Evolutionary conservation across 1,284 basidiomycete species (phyloP), one percentile per base, ranked within the genome.

Genomic region (Butyriboletus appendiculatus): DNA sequence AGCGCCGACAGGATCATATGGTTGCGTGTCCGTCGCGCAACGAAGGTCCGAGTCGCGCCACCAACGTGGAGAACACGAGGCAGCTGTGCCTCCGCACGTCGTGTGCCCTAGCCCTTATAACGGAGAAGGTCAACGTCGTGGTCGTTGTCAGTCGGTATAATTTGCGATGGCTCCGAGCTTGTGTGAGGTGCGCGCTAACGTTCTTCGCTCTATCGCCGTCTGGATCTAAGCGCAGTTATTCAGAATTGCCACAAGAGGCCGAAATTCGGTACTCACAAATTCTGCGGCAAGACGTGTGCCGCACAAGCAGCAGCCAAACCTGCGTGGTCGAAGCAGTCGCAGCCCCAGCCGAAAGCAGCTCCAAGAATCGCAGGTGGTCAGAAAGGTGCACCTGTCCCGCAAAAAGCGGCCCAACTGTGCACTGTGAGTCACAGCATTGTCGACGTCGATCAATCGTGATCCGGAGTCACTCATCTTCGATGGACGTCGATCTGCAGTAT

Each of bases 261-360:
- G 18, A 81, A 76, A 63, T 82, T 75, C 56, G 72, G 72, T 3
- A 75, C 74, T 55, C 76, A 80, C 65, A 70, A 73, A 14, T 85
- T 78, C 59, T 86, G 84, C 59, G 79, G 82, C 34, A 84, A 81
- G 71, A 82, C 79, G 22, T 86, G 84, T 62, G 82, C 81, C 11
- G 65, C 69, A 32, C 76, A 81, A 63, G 81, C 77, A 33, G 57
- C 57, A 6, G 44, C 57, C 22, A 55, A 53, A 30, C 45, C 56
- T 47, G 47, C 49, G 20, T 43, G 32, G n/a, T 24, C 45, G 18
- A 68, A 45, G 28, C 62, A 51, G 24, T 28, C 56, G 24, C 62
- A 62, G 14, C 20, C 51, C 5, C 50, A 62, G 33, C 38, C 38
- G 12, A 68, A 52, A 46, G 45, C 42, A 34, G 52, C 33, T 28